phyloP scores from a whole-genome alignment of 805 yeast species.

The Candida railenensis region DNA sequence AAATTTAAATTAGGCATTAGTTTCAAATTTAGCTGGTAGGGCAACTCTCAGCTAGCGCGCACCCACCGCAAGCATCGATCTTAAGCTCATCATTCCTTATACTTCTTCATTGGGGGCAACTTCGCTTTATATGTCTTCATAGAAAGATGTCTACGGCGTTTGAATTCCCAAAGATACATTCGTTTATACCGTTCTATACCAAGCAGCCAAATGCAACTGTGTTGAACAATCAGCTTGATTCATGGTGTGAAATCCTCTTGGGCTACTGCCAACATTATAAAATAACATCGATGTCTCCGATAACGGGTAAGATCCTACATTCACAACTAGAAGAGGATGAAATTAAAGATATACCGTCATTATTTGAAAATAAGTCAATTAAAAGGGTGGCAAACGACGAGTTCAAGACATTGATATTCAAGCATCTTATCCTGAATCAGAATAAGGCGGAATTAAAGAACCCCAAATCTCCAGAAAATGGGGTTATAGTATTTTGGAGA shows the following conservation, averaged over 20 bases:
- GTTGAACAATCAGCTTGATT: conserved; percentile 70
- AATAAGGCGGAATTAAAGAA: conserved; percentile 58
- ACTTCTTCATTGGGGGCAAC: neutral
- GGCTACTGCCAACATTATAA: conserved; percentile 56
- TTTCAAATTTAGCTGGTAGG: neutral
- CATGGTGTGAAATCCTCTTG: conserved; percentile 71
- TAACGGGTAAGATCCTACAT: conserved; percentile 26
- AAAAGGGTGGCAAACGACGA: conserved; percentile 54
- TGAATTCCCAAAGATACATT: conserved; percentile 42
- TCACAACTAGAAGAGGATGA: conserved; percentile 20
- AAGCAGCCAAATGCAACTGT: conserved; percentile 82
- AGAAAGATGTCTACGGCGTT: conserved; percentile 14
- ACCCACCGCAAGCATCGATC: neutral
- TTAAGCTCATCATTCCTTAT: neutral
- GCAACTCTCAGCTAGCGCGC: neutral
- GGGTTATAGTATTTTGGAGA: conserved; percentile 60
- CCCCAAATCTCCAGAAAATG: conserved; percentile 57
- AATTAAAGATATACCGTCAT: conserved; percentile 20
- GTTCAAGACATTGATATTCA: conserved; percentile 55
- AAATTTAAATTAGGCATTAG: neutral
- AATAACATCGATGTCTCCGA: conserved; percentile 30
- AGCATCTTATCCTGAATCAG: conserved; percentile 49
- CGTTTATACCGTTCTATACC: conserved; percentile 90
- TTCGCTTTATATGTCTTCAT: too few species aligned
- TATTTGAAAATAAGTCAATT: conserved; percentile 54